Conservation (phyloP, 1,284 basidiomycete genomes). For the Boletellus sp. region DNA sequence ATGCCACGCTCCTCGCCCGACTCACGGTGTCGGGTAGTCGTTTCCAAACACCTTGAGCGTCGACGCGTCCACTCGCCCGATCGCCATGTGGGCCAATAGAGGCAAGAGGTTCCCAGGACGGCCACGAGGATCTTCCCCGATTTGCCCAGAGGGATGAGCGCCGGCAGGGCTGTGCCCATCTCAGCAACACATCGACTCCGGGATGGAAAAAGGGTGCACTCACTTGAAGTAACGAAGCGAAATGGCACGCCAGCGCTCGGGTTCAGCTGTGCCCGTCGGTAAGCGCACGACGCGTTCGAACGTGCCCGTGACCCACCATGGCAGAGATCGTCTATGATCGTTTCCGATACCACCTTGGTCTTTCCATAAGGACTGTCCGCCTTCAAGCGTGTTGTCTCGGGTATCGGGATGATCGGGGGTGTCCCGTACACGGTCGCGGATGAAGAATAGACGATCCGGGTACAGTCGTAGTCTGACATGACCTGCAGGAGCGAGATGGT, state of each 20-base stretch:
- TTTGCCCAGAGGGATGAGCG: constrained; percentile 91
- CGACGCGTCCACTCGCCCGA: constrained; percentile 81
- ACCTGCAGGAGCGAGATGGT: constrained; percentile 80
- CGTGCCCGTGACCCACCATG: constrained; percentile 48
- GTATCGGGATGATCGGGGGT: constrained; percentile 90
- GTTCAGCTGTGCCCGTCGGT: constrained; percentile 50
- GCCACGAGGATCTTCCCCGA: constrained; percentile 95
- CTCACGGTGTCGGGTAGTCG: constrained; percentile 93
- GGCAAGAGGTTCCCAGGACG: constrained; percentile 95
- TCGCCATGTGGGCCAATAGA: constrained; percentile 91
- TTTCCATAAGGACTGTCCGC: constrained; percentile 94
- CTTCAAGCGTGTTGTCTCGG: constrained; percentile 84
- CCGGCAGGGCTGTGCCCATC: constrained; percentile 75
- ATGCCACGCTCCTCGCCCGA: constrained; percentile 1
- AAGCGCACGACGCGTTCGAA: constrained; percentile 5
- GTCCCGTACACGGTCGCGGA: constrained; percentile 99
- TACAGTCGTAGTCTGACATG: constrained; percentile 84
- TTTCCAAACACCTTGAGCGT: constrained; percentile 94
- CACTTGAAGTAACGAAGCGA: constrained; percentile 97
- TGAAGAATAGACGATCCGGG: constrained; percentile 92
- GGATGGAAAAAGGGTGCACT: constrained; percentile 23
- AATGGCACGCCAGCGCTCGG: constrained; percentile 72
- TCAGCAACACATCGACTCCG: constrained; percentile 1
- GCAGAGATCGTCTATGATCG: constrained; percentile 87
- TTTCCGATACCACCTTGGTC: constrained; percentile 94